Evolutionary conservation across 1,284 basidiomycete genomes (phyloP), one percentile per base, ranked within the genome.

Genomic region (Gastroboletus turbinatus): DNA sequence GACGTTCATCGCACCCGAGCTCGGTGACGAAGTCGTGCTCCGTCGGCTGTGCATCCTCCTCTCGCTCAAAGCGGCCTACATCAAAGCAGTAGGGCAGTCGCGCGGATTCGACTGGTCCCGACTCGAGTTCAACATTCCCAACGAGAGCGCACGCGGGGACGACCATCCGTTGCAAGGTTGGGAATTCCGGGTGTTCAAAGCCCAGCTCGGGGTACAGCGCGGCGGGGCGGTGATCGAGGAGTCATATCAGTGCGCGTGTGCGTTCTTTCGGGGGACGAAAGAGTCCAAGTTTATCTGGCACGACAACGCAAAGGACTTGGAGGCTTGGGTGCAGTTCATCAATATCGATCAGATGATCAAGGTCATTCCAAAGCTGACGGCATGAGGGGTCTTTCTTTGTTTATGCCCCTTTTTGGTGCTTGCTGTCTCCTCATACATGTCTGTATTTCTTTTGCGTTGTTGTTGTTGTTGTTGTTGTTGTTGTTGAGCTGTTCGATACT

Each of bases 171-270:
- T 92, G 1, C 76, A 78, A 19, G 90, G 90, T 0, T 92, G 90
- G 90, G 90, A 92, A 67, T 92, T 92, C 71, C 81, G 90, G 13
- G 75, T 91, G 35, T 92, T 88, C 78, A 81, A 80, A 58, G 81
- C 87, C n/a, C 80, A 82, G 52, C 78, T 90, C 17, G 87, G 85
- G 19, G 83, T 89, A 0, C 80, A 82, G 7, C 78, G 84, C 5
- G 69, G 74, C 42, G 79, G 78, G 11, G 63, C 76, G 25, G 72
- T 87, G 23, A 76, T 84, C 48, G 78, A 83, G 59, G 87, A 91
- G 71, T 71, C 76, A 46, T 90, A 91, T 63, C 84, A 89, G 65
- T 90, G 88, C 66, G 84, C 83, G 8, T 81, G 80, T 47, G 88
- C 88, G 2, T 89, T 88, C 69, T 91, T 87, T 75, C 76, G 88